Conservation (phyloP, 163 green algal species). For the Scenedesmus sp. region DNA sequence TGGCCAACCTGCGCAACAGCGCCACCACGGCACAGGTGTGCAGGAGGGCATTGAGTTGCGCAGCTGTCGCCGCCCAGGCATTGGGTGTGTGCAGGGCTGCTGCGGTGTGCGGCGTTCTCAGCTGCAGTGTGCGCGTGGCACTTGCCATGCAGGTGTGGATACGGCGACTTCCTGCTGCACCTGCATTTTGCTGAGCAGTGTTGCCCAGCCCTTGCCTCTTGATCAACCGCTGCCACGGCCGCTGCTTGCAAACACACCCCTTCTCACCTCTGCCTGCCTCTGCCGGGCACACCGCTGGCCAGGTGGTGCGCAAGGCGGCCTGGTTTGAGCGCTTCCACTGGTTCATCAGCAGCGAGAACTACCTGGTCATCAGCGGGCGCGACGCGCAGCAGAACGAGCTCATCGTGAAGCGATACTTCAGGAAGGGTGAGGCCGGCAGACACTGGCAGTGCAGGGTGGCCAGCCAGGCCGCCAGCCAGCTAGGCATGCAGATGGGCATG, state of each 20-base stretch:
- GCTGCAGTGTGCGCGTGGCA: background rate
- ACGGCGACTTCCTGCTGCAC: too few species aligned
- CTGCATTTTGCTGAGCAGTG: too few species aligned
- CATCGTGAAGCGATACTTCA: constrained; percentile 92
- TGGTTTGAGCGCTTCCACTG: constrained; percentile 99
- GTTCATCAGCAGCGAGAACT: constrained; percentile 82
- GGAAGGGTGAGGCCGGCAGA: constrained; percentile 42
- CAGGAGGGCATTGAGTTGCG: background rate
- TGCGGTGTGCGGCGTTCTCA: background rate
- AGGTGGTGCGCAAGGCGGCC: constrained; percentile 83
- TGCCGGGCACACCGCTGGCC: background rate
- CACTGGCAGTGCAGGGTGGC: background rate
- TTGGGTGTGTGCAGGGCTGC: background rate
- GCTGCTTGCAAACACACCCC: background rate
- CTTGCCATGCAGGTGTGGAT: too few species aligned
- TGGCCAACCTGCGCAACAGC: constrained; percentile 71
- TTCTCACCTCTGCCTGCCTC: background rate
- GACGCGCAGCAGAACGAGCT: constrained; percentile 98
- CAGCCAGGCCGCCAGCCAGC: too few species aligned
- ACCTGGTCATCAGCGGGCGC: constrained; percentile 70
- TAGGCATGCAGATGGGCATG: too few species aligned
- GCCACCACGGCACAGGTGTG: constrained; percentile 50
- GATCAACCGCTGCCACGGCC: background rate
- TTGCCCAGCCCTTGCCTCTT: too few species aligned
- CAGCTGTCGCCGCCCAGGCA: background rate